phyloP scores from a whole-genome alignment of 495 filamentous ascomycete genomes.

The Talaromyces liani region DNA sequence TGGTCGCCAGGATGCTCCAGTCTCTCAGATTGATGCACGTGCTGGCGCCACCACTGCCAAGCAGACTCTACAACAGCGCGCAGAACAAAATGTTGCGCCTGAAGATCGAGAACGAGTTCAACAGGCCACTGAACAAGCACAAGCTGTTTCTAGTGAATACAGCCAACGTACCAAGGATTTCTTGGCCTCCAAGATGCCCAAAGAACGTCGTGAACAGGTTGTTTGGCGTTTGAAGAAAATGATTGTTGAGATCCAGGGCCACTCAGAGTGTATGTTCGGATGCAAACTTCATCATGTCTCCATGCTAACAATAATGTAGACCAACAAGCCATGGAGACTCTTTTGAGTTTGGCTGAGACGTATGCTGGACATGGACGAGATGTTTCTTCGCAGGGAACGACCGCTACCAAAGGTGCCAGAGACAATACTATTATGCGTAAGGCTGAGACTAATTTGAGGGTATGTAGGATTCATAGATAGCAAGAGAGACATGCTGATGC shows the following conservation, averaged over 20 bases:
- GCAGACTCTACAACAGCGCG: constrained; percentile 40
- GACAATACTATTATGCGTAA: constrained; percentile 49
- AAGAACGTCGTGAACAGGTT: constrained; percentile 89
- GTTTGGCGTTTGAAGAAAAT: constrained; percentile 97
- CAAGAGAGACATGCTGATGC: constrained; percentile 36
- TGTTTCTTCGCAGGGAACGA: constrained; percentile 52
- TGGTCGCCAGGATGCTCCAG: constrained; percentile 35
- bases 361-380: constrained; percentile 71
- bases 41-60: constrained; percentile 41
- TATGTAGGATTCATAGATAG: constrained; percentile 17
- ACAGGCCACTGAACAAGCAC: constrained; percentile 36
- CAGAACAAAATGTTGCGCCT: constrained; percentile 43
- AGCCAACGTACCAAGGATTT: constrained; percentile 58
- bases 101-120: constrained; percentile 35
- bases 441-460: constrained; percentile 76
- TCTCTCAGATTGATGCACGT: constrained; percentile 45
- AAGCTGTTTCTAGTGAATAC: constrained; percentile 21
- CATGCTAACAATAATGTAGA: constrained; percentile 37
- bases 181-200: constrained; percentile 72
- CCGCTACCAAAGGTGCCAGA: constrained; percentile 63
- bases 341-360: constrained; percentile 75
- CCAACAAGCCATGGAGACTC: constrained; percentile 76
- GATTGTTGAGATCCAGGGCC: constrained; percentile 89
- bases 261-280: constrained; percentile 67
- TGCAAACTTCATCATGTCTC: not conserved